A percentile compares a stretch with the other conserved stretches of the same genome.
These are phyloP conservation scores for Chaetomium strumarium DNA, from an alignment of 2,329 filamentous ascomycete species.

Conservation along the genomic window DNA sequence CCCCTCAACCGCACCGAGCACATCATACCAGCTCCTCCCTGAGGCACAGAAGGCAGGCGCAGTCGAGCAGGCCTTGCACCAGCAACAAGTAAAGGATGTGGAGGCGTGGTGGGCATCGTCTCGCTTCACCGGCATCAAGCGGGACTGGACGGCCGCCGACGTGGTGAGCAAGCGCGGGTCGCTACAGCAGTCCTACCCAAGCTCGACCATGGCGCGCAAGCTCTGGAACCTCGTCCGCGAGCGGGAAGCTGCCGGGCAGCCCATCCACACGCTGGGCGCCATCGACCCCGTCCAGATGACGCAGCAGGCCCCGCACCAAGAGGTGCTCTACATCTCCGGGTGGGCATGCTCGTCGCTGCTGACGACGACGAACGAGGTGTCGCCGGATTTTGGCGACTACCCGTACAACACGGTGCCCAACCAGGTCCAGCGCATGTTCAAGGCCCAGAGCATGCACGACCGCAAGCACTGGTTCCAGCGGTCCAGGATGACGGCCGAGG, in stretches of 20 bases:
- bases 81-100: constrained; percentile 77
- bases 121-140: constrained; percentile 81
- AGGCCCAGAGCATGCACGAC: constrained; percentile 95
- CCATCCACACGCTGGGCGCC: constrained; percentile 94
- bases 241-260: constrained; percentile 69
- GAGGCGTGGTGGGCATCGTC: constrained; percentile 85
- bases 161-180: constrained; percentile 90
- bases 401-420: constrained; percentile 99
- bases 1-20: constrained; percentile 56
- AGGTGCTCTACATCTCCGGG: constrained; percentile 91
- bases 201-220: constrained; percentile 91
- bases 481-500: constrained; percentile 66
- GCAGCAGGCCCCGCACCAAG: constrained; percentile 91
- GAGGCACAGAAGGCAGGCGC: constrained; percentile 70
- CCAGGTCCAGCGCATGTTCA: constrained; percentile 92
- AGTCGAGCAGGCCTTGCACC: constrained; percentile 79
- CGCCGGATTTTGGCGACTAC: constrained; percentile 96
- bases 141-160: constrained; percentile 84
- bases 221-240: constrained; percentile 84
- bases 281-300: constrained; percentile 99
- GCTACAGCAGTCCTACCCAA: constrained; percentile 80
- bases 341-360: constrained; percentile 96
- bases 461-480: constrained; percentile 88
- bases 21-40: constrained; percentile 80
- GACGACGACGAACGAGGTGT: constrained; percentile 94